A percentile compares a stretch with the other conserved stretches of the same genome.
phyloP scores from a whole-genome alignment of 2,329 filamentous ascomycete species.

The Periconia sp. region DNA sequence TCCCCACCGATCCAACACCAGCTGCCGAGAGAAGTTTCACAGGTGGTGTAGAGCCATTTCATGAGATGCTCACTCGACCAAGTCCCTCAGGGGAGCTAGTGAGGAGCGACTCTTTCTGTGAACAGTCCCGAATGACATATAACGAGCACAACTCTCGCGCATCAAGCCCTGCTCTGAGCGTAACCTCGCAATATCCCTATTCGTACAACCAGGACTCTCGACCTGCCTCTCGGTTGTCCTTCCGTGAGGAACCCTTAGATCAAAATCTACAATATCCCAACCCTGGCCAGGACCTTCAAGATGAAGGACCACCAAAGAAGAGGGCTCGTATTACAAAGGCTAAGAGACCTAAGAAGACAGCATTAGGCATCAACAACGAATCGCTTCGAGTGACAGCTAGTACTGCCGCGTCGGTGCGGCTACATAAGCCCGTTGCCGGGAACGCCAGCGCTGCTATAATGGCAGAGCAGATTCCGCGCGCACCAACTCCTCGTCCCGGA shows the following conservation, averaged over 20 bases:
- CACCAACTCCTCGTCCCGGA: conserved; percentile 75
- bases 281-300: conserved; percentile 31
- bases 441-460: conserved; percentile 59
- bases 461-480: conserved; percentile 74
- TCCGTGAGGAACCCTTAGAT: conserved; percentile 37
- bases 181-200: conserved; percentile 44
- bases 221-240: conserved; percentile 47
- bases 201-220: conserved; percentile 40
- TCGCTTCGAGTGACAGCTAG: conserved; percentile 90
- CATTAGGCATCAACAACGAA: conserved; percentile 75
- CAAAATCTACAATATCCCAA: conserved; percentile 24
- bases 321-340: conserved; percentile 78
- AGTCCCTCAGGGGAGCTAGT: conserved; percentile 31
- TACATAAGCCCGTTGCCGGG: conserved; percentile 74
- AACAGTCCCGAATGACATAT: conserved; percentile 31
- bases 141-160: conserved; percentile 46
- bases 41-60: conserved; percentile 43
- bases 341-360: conserved; percentile 72
- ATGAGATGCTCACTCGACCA: conserved; percentile 45
- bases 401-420: conserved; percentile 84
- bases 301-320: conserved; percentile 71
- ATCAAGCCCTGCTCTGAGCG: conserved; percentile 53
- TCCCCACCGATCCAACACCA: conserved; percentile 21
- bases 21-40: conserved; percentile 25
- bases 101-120: conserved; percentile 35